Conservation (phyloP, 2,329 filamentous ascomycete species). For the Fusarium secorum region DNA sequence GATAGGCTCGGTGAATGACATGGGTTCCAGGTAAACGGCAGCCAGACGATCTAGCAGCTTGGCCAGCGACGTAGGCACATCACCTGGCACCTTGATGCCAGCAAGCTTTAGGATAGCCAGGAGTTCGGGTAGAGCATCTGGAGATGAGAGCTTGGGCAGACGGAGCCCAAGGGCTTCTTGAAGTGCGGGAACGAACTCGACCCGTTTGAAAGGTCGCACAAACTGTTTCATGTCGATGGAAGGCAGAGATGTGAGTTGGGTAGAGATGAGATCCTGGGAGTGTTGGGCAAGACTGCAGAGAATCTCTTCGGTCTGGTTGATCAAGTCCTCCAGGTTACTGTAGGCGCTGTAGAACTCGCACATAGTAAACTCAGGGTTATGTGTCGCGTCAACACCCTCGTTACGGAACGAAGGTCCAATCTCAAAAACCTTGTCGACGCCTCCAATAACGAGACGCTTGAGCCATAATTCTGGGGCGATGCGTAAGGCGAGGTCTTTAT, state of each 20-base stretch:
- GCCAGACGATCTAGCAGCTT: conserved; percentile 84
- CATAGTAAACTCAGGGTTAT: conserved; percentile 97
- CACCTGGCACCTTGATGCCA: conserved; percentile 70
- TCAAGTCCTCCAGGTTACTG: conserved; percentile 77
- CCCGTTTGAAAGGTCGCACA: conserved; percentile 65
- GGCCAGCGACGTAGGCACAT: conserved; percentile 65
- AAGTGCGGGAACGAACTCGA: conserved; percentile 85
- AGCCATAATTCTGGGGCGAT: conserved; percentile 96
- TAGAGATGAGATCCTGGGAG: conserved; percentile 56
- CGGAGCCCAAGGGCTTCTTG: conserved; percentile 70
- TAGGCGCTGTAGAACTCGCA: conserved; percentile 97
- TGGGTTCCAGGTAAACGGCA: conserved; percentile 77
- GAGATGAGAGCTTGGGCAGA: conserved; percentile 68
- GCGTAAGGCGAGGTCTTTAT: conserved; percentile 76
- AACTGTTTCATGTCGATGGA: conserved; percentile 59
- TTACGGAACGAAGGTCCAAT: conserved; percentile 94
- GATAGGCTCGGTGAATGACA: conserved; percentile 71
- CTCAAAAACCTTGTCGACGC: conserved; percentile 89
- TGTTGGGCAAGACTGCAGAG: conserved; percentile 66
- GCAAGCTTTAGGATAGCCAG: conserved; percentile 62
- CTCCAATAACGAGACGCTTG: conserved; percentile 89
- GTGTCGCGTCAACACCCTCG: conserved; percentile 87
- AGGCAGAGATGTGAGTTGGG: conserved; percentile 56
- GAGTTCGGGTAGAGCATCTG: conserved; percentile 66
- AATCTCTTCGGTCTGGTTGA: conserved; percentile 77